Evolutionary conservation across 805 yeast genomes (phyloP).

Genomic region (Metschnikowia vanudenii): DNA sequence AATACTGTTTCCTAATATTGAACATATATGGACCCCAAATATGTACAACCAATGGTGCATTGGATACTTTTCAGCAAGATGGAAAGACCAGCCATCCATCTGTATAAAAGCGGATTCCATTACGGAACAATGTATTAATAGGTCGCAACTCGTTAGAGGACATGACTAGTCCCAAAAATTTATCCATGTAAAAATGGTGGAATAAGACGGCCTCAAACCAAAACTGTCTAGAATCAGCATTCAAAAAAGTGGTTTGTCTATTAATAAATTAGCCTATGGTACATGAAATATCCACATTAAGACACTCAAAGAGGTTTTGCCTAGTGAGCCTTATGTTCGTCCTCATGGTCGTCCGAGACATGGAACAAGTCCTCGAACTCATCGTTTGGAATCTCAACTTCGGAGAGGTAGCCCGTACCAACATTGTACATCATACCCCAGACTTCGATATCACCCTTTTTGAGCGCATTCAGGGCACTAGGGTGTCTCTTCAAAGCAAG

Average conservation of each 20-base stretch:
- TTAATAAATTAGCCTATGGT: conserved; percentile 3
- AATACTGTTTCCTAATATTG: no score
- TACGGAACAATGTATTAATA: no score
- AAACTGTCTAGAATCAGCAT: no score
- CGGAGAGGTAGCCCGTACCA: conserved; percentile 21
- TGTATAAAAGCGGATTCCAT: no score
- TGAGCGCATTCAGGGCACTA: conserved; percentile 21
- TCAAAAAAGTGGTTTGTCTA: neutral
- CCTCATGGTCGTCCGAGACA: conserved; percentile 32
- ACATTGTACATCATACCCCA: conserved; percentile 25
- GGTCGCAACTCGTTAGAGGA: no score
- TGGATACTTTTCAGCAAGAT: no score
- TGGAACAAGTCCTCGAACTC: conserved; percentile 44
- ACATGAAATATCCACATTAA: conserved; percentile 1
- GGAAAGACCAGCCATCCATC: no score
- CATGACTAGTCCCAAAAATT: no score
- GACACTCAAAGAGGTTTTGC: neutral
- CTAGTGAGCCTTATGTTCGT: conserved; percentile 25
- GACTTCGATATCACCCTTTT: conserved; percentile 22
- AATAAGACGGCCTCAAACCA: no score
- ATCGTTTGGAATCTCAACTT: conserved; percentile 33
- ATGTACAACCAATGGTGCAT: no score
- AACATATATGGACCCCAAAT: no score
- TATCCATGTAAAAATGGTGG: no score
- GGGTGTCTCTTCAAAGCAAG: conserved; percentile 23